A percentile compares a stretch with the other conserved stretches of the same genome.
Evolutionary conservation across 768 basidiomycete species (phyloP).

Genomic region (Cytidiella melzeri): DNA sequence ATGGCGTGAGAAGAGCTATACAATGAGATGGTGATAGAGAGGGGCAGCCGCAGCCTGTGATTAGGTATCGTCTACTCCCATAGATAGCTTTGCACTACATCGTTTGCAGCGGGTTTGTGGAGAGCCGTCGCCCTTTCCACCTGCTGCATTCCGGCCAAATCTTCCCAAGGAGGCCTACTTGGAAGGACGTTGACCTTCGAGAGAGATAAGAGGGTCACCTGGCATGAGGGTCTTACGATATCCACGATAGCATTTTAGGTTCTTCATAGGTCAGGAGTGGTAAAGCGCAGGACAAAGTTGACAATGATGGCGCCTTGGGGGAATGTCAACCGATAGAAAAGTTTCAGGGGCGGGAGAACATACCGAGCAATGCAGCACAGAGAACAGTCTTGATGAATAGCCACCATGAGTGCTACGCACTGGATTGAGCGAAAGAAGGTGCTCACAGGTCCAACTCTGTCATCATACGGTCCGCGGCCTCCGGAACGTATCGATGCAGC

Average conservation of each 20-base stretch:
- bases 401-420: constrained; percentile 10
- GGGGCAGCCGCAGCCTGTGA: too few relatives aligned
- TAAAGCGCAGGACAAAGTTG: constrained; percentile 83
- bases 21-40: too few relatives aligned
- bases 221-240: neutral
- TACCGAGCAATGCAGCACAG: constrained; percentile 77
- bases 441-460: constrained; percentile 90
- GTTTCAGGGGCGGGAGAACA: too few relatives aligned
- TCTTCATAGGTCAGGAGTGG: constrained; percentile 23
- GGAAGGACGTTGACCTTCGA: too few relatives aligned
- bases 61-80: too few relatives aligned
- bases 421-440: constrained; percentile 9
- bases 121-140: neutral
- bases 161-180: too few relatives aligned
- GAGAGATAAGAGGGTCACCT: neutral
- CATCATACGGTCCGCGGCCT: constrained; percentile 93
- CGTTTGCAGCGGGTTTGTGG: too few relatives aligned
- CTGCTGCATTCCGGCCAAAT: neutral
- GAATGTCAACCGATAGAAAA: too few relatives aligned
- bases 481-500: constrained; percentile 88
- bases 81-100: too few relatives aligned
- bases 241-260: constrained; percentile 6
- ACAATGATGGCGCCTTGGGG: constrained; percentile 82
- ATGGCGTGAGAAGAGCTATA: too few relatives aligned
- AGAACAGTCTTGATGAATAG: constrained; percentile 59